Evolutionary conservation across 202 grass and related monocot species (phyloP), one percentile per base, ranked within the genome.

Genomic region (Bolboschoenoplectus hybrid): DNA sequence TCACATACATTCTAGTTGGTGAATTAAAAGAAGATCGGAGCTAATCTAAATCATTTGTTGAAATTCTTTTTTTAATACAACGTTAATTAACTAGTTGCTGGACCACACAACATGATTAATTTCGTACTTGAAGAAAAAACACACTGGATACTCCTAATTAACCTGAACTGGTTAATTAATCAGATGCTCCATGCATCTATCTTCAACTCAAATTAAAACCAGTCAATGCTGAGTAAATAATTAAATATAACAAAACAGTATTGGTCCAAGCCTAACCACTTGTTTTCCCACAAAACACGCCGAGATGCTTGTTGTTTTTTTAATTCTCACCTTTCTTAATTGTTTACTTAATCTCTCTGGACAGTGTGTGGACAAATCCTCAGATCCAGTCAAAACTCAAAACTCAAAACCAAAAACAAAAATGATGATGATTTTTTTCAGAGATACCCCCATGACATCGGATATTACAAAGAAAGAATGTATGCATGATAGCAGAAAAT

Each of bases 331-430:
- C 41, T 81, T 83, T 47, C 3, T 49, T 50, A 5, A 65, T 50
- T 66, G 44, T 83, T 83, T 50, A 50, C 6, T 68, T 83, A 67
- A 49, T 83, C 41, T 83, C 41, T 83, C 62, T 83, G 63, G 20
- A 26, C 81, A 43, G 63, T 1, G 13, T 83, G 32, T 66, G 57
- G 62, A 67, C 80, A 82, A 82, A 67, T 5, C 43, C 63, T 16
- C 56, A 67, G 60, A 83, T 83, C 61, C 81, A 83, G 79, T 65
- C 79, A 81, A 81, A 63, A 63, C 11, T 19, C 41, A 81, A 64
- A 64, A 9, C 62, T 1, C 35, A 64, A 26, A 26, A 63, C 63
- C 3, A 47, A 64, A 82, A 63, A 63, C n/a, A 62, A 47, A 50
- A 53, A 32, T 32, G n/a, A 9, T 46, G 2, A 46, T 7, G 41